Base-by-base conservation (phyloP, 2,329 filamentous ascomycete genomes). In the Botrytis medusae region DNA sequence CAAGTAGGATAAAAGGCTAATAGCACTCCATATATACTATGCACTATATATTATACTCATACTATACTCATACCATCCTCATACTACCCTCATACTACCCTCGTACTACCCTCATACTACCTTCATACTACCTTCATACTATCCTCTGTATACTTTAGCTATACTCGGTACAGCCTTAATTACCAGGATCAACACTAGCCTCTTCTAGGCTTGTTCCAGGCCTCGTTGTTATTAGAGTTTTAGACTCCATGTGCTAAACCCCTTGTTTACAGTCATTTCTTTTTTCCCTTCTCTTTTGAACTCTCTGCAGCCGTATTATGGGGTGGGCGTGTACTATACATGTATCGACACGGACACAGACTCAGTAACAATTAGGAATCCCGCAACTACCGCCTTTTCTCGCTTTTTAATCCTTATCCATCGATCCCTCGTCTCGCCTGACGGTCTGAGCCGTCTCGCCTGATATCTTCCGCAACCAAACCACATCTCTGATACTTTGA, bases 391-490 rank as follows among this genome's bases (percentile, higher is more conserved):
- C 51, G 51, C 59, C 22, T 61, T 61, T 61, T 37, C 34, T 40
- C 37, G 60, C 37, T 25, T 62, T 62, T 25, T 48, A 65, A 48
- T 69, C 68, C 68, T 63, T 14, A 62, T 70, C 54, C 5, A 61
- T 37, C 20, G 20, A 68, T 48, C 59, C 25, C 51, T 61, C 59
- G 59, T 61, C 32, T 61, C 59, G 54, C 54, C 54, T 54, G 51
- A 54, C n/a, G n/a, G 51, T 54, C 51, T 54, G 51, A 54, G 51
- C 51, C 51, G 51, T 44, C 18, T 64, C 61, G 46, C 64, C 46
- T 54, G 60, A 42, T 29, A 34, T 57, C 46, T 68, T 42, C 51
- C 64, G 46, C 64, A 40, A 68, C 64, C 46, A 29, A 46, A 6
- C 32, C 46, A 37, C 44, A 9, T 51, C 34, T 67, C 46, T 25